These are phyloP conservation scores for Rehmannia glutinosa DNA, from an alignment of 257 asterid genomes.

Conservation along the genomic window DNA sequence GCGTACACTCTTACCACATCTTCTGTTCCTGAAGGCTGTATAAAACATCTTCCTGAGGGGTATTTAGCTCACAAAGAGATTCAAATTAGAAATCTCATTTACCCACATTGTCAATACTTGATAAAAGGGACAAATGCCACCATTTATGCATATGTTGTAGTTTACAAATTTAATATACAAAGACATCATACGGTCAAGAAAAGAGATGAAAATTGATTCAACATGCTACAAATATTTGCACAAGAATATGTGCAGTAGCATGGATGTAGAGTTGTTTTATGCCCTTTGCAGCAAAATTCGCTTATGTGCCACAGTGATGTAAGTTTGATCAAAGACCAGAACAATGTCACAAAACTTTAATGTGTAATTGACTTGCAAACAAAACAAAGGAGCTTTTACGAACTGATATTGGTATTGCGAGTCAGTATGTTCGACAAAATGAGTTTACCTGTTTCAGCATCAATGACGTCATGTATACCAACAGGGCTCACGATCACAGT, in stretches of 20 bases:
- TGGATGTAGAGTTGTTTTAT: neutral
- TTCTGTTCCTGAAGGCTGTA: slow-evolving; percentile 95
- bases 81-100: neutral
- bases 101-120: too few relatives aligned
- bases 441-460: slow-evolving; percentile 60
- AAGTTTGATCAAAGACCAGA: neutral
- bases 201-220: neutral
- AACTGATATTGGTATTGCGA: neutral
- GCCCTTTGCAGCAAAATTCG: neutral
- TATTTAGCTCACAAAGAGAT: slow-evolving; percentile 52
- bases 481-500: slow-evolving; percentile 61
- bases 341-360: neutral
- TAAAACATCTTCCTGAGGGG: slow-evolving; percentile 68
- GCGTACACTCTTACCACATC: slow-evolving; percentile 92
- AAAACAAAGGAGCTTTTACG: neutral
- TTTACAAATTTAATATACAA: neutral
- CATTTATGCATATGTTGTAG: neutral
- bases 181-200: neutral
- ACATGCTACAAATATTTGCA: too few relatives aligned
- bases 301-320: neutral
- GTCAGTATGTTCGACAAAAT: neutral
- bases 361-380: neutral
- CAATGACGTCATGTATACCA: slow-evolving; percentile 78
- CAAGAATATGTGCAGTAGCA: too few relatives aligned
- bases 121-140: neutral